These are phyloP conservation scores for Ogataea polymorpha DNA, from an alignment of 805 yeast genomes.

Conservation along the genomic window DNA sequence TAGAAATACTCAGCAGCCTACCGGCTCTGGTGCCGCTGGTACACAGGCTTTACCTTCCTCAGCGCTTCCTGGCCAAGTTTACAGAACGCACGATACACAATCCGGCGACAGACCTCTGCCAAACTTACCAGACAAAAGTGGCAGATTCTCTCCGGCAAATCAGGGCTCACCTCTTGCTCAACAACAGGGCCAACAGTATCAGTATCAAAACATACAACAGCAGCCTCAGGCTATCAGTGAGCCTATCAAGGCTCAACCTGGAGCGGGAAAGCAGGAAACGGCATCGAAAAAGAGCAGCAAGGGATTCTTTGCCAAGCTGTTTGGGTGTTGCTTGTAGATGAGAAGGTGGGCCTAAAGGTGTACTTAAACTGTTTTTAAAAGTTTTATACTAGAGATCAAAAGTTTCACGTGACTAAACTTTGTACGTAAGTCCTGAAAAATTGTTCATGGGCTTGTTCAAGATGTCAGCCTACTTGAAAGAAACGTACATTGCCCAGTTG, in stretches of 20 bases:
- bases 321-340: conserved; percentile 21
- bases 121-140: conserved; percentile 30
- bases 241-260: conserved; percentile 15
- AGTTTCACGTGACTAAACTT: conserved; percentile 4
- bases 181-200: conserved; percentile 16
- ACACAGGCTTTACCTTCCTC: conserved; percentile 15
- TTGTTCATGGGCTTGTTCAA: conserved; percentile 1
- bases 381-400: conserved; percentile 2
- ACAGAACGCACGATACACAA: conserved; percentile 20
- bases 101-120: conserved; percentile 34
- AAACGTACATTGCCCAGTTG: conserved; percentile 74
- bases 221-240: conserved; percentile 24
- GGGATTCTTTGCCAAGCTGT: conserved; percentile 28
- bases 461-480: conserved; percentile 48
- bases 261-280: conserved; percentile 16
- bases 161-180: conserved; percentile 14
- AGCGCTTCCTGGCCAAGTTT: conserved; percentile 15
- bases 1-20: conserved; percentile 28
- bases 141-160: conserved; percentile 22
- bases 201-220: conserved; percentile 17
- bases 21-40: conserved; percentile 18
- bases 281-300: conserved; percentile 20
- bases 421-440: neutral
- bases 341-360: conserved; percentile 1
- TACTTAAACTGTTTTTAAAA: conserved; percentile 1